Base-by-base conservation (phyloP, 805 yeast species). In the Saturnispora galanensis region DNA sequence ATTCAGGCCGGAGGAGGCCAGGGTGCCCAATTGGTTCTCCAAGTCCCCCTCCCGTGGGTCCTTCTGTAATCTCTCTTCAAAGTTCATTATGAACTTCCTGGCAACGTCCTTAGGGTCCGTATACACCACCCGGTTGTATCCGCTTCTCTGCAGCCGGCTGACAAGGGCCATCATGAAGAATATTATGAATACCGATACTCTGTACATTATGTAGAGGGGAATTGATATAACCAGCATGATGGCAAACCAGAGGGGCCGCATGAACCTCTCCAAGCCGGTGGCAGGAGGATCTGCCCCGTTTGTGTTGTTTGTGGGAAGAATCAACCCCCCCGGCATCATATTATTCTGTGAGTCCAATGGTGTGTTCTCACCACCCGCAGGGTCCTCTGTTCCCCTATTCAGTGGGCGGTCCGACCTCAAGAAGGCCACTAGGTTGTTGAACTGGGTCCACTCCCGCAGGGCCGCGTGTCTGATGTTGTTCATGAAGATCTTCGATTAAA, bases 21-120 rank as follows among this genome's bases (percentile, higher is more conserved):
- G 26, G 4, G 26, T 21, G 26, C 26, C 26, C n/a, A 47, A 28
- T 44, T 46, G 46, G 34, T 18, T 46, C 39, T 50, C 42, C 16
- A 44, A 35, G 9, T 44, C 39, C 16, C 31, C 39, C 13, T 31
- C 42, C 8, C 6, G 12, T 9, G 16, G 10, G 10, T 30, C 12
- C 16, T 30, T 32, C 2, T 34, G 36, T n/a, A 61, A 52, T 12
- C 50, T 26, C n/a, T 60, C 64, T 36, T 65, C 67, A 48, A 63
- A 65, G 30, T 45, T 51, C 47, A 49, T 54, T 9, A 62, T 55
- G 36, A 64, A 65, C 10, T 61, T 42, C 39, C 65, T 51, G 1
- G 68, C 60, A 35, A 60, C 60, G 50, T 64, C 65, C 2, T 48
- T 47, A 5, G 67, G 68, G 41, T 62, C 59, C 10, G 50, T 49